Percentiles rank a stretch among this genome's conserved stretches.
Conservation (phyloP, 2,329 filamentous ascomycete genomes). For the Chalaropsis ovoidea region DNA sequence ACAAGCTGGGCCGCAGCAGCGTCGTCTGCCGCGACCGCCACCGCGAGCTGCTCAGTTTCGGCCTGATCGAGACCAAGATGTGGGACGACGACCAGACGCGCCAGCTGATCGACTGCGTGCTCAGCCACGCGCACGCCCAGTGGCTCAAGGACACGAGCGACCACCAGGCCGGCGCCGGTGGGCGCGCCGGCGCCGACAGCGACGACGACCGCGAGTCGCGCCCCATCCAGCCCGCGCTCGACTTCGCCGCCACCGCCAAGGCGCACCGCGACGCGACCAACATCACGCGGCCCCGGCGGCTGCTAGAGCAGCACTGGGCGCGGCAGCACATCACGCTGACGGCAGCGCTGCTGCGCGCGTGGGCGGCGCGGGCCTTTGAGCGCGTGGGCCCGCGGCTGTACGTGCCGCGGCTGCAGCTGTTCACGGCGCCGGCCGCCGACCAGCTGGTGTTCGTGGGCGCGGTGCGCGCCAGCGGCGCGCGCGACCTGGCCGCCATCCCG, state of each 20-base stretch:
- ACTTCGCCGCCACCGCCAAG: conserved; percentile 9
- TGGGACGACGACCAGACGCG: conserved; percentile 20
- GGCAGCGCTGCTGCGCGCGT: conserved; percentile 19
- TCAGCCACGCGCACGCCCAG: conserved; percentile 7
- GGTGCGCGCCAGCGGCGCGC: conserved; percentile 17
- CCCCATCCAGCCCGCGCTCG: background rate
- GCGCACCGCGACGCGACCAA: background rate
- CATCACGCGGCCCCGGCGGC: background rate
- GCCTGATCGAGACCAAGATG: background rate
- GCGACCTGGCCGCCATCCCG: conserved; percentile 15
- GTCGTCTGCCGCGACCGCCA: conserved; percentile 20
- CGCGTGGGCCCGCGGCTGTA: conserved; percentile 16
- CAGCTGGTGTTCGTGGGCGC: conserved; percentile 20
- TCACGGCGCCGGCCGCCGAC: background rate
- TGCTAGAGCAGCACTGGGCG: conserved; percentile 9
- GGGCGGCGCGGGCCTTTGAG: conserved; percentile 21
- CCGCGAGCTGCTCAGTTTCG: conserved; percentile 16
- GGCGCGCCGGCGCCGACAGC: background rate
- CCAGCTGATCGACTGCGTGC: conserved; percentile 19
- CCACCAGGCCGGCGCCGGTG: background rate
- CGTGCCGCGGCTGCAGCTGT: conserved; percentile 18
- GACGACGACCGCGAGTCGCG: background rate
- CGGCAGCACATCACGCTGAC: conserved; percentile 18
- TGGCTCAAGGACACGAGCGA: conserved; percentile 22
- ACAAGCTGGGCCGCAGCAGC: conserved; percentile 16